Evolutionary conservation across 352 stramenopile genomes (phyloP), one percentile per base, ranked within the genome.

Genomic region (Phytophthora meadii): DNA sequence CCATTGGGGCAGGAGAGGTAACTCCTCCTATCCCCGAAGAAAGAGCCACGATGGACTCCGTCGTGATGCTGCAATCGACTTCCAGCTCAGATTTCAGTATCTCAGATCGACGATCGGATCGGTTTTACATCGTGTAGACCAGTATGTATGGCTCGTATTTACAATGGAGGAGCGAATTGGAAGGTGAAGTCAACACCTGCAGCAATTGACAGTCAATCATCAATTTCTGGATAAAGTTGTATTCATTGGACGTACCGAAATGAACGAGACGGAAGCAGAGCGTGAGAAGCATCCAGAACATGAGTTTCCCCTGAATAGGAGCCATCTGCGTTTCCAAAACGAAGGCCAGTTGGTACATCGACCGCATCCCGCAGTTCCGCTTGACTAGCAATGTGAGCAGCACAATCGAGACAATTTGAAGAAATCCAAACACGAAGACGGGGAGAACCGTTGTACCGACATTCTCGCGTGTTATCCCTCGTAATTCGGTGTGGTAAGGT

Each of bases 401-500:
- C 3, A 65, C 24, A 12, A 79, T 52, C 12, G 66, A 72, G 11
- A 47, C 17, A 11, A 70, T 15, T 54, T 79, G 66, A 7, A 76
- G 34, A 2, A 61, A 25, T 0, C 37, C 48, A 56, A 70, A 76
- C 3, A 70, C 2, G n/a, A 61, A 53, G 5, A 68, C 57, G 22
- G 63, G 65, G 27, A 55, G 42, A 6, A 69, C 37, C 2, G 46
- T 60, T 15, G 47, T 9, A 1, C 39, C 40, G 4, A 74, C n/a
- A 10, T 47, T 58, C 2, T 50, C 15, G 1, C 10, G 30, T 4
- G 14, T 54, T 8, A 77, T 69, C 4, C 42, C 34, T 7, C 40
- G 11, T 8, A 76, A 45, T 24, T 78, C 68, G 24, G 59, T 54
- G 54, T 82, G 74, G 30, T 74, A 82, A 10, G 39, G 17, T 19